Base-by-base conservation (phyloP, 2,329 filamentous ascomycete species). In the Aspergillus pseudoglaucus region DNA sequence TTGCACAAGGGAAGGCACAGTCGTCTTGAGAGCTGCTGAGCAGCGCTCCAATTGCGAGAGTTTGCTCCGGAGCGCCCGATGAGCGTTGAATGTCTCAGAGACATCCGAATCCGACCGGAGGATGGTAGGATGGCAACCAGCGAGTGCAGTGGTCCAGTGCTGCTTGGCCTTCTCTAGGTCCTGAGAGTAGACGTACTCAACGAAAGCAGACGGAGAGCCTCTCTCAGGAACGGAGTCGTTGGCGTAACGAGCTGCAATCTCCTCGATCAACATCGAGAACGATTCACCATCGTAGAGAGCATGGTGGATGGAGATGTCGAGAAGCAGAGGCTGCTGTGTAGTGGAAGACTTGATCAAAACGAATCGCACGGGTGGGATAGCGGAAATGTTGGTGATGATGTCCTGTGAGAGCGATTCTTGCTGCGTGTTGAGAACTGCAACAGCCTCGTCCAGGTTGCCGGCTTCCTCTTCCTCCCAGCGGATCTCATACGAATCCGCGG, bases 251-350 rank as follows among this genome's bases (percentile, higher is more conserved):
- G 51, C 44, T 8, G 60, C 54, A 42, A 68, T 56, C 17, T 69
- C 65, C 3, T 63, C 55, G 23, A 69, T 43, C 23, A 69, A 45
- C 59, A 69, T 58, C 1, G 55, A 49, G 14, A 70, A 57, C 1
- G 65, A 65, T 30, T 63, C 59, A 6, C 56, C 63, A 48, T 70
- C 67, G 44, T 70, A 70, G 2, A 70, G 58, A 12, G 64, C 55
- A 42, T 70, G 67, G 44, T 69, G 65, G n/a, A 69, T 62, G 3
- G 63, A 59, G 12, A 70, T 58, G 30, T 62, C 56, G 3, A 68
- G 49, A 30, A 55, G 50, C 3, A 56, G 37, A 1, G 57, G 51
- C 3, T 43, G 43, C 15, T 54, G 47, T 0, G 45, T 53, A 12
- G n/a, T 30, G 1, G 48, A 45, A 14, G 53, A 52, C 12, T 23